These are phyloP conservation scores for Phytophthora ramorum DNA, from an alignment of 352 stramenopile species.

Conservation along the genomic window DNA sequence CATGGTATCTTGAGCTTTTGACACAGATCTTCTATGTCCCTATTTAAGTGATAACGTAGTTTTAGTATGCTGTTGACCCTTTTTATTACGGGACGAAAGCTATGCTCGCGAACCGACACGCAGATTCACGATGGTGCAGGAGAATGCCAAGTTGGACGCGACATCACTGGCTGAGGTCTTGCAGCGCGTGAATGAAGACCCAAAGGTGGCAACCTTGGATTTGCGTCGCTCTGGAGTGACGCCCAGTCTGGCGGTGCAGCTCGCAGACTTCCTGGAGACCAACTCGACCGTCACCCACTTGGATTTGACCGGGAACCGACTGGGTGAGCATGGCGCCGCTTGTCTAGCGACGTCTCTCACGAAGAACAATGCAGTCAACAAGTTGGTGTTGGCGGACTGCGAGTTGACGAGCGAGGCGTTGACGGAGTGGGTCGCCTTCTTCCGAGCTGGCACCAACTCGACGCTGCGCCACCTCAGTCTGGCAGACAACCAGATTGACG, in stretches of 20 bases:
- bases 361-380: conserved; percentile 38
- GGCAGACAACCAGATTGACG: conserved; percentile 52
- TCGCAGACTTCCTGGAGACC: conserved; percentile 56
- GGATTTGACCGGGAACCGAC: conserved; percentile 45
- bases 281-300: conserved; percentile 48
- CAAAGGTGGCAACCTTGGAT: conserved; percentile 20
- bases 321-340: conserved; percentile 43
- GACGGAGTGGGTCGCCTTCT: conserved; percentile 36
- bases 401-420: conserved; percentile 41
- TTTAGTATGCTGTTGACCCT: conserved; percentile 1
- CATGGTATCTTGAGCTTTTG: conserved; percentile 7
- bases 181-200: conserved; percentile 14
- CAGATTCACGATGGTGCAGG: conserved; percentile 3
- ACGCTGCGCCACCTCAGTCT: conserved; percentile 43
- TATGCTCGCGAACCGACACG: conserved; percentile 9
- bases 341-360: conserved; percentile 46
- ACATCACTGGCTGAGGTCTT: conserved; percentile 33
- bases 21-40: conserved; percentile 18
- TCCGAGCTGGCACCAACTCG: conserved; percentile 27
- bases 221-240: conserved; percentile 42
- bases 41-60: conserved; percentile 12
- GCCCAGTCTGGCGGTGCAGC: conserved; percentile 47
- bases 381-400: conserved; percentile 40
- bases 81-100: conserved; percentile 6
- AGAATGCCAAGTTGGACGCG: conserved; percentile 41